Conservation (phyloP, 1,284 basidiomycete genomes). For the Cutaneotrichosporon sp. region DNA sequence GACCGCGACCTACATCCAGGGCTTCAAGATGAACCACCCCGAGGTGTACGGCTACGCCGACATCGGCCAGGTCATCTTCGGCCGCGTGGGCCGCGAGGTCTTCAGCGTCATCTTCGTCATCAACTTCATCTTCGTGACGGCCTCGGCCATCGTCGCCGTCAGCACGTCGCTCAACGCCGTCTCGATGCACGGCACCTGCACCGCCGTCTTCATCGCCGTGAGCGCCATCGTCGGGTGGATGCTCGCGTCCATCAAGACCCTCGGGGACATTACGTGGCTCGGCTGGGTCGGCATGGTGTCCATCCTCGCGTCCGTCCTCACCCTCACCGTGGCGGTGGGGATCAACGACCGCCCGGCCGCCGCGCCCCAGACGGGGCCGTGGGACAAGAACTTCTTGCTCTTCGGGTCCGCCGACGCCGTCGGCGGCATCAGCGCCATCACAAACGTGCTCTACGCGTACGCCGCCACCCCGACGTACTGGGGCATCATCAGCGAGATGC, state of each 20-base stretch:
- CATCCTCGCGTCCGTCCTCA: slow-evolving; percentile 46
- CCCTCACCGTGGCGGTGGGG: slow-evolving; percentile 51
- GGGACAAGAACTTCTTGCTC: slow-evolving; percentile 33
- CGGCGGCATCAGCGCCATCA: slow-evolving; percentile 46
- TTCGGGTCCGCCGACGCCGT: slow-evolving; percentile 34
- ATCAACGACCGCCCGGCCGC: slow-evolving; percentile 45
- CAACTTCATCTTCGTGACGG: slow-evolving; percentile 27
- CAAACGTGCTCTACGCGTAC: slow-evolving; percentile 46
- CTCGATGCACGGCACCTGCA: slow-evolving; percentile 46
- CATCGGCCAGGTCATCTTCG: slow-evolving; percentile 27
- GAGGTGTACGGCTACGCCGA: slow-evolving; percentile 35
- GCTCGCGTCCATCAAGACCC: slow-evolving; percentile 45
- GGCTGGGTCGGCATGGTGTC: slow-evolving; percentile 45
- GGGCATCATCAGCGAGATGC: slow-evolving; percentile 38
- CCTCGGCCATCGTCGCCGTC: slow-evolving; percentile 37
- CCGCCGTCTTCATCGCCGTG: slow-evolving; percentile 46
- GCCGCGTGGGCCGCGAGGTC: slow-evolving; percentile 24
- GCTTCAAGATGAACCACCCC: slow-evolving; percentile 35
- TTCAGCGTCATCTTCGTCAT: slow-evolving; percentile 11
- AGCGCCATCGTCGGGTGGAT: slow-evolving; percentile 34
- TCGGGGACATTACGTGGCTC: slow-evolving; percentile 49
- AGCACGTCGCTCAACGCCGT: slow-evolving; percentile 54
- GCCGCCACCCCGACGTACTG: slow-evolving; percentile 34
- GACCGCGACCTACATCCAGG: slow-evolving; percentile 33
- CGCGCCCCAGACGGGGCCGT: slow-evolving; percentile 35